Evolutionary conservation across 176 grass and related monocot species (phyloP), one percentile per base, ranked within the genome.

Genomic region (Aegilops speltoides): DNA sequence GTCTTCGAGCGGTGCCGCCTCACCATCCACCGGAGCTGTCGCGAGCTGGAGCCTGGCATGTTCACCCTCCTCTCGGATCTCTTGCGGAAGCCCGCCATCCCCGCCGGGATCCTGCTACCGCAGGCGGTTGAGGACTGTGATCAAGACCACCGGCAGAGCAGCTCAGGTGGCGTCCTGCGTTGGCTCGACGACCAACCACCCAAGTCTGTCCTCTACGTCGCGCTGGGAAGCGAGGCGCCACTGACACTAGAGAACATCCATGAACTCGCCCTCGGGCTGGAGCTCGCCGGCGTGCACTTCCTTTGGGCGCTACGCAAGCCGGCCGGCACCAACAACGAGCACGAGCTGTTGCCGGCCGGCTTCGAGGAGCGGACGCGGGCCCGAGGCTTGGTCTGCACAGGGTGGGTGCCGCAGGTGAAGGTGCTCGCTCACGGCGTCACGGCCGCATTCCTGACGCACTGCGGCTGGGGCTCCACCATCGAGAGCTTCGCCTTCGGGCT

Each of bases 141-240:
- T 15, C 1, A 52, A 33, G 26, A 20, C 10, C 52, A 14, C 50
- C 1, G 0, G 5, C 5, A 19, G 0, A 54, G 16, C 16, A 19
- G 16, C 16, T 54, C 50, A 19, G 50, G 16, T 1, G 5, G 48
- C 10, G 37, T 40, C 7, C 64, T 91, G 11, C 33, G 20, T 6
- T 94, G 90, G 90, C 50, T 97, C 1, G 83, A 87, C 50, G 32
- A n/a, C 1, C 92, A 92, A 43, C 24, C 73, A 0, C 14, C 84
- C 0, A 63, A 86, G 41, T 91, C 90, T 0, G 95, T 92, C 6
- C 34, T 97, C 26, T 94, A 91, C 25, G 64, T 94, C 3, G 88
- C 95, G 10, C 81, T 94, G 1, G 95, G 95, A 2, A 94, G 86
- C 20, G 95, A 94, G 80, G 86, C 83, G 1, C 76, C 77, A 5